phyloP scores from a whole-genome alignment of 768 basidiomycete genomes.

The Naematelia encephala region DNA sequence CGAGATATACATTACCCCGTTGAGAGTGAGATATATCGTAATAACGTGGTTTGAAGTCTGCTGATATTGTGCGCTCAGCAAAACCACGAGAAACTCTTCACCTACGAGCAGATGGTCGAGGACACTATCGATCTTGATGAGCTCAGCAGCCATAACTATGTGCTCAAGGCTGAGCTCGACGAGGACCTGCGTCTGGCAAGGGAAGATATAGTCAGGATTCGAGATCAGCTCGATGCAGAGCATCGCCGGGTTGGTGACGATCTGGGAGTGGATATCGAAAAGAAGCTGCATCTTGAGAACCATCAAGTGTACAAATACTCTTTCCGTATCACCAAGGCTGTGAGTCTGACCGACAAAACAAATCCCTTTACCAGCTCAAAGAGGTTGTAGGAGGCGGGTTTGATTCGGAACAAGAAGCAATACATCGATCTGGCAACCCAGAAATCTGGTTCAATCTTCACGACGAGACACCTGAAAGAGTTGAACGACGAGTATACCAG shows the following conservation, averaged over 20 bases:
- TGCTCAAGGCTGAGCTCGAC: constrained; percentile 91
- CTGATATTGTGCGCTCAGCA: too few relatives aligned
- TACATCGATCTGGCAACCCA: constrained; percentile 81
- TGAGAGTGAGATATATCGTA: constrained; percentile 56
- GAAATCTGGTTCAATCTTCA: constrained; percentile 86
- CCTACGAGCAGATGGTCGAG: constrained; percentile 92
- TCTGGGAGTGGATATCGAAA: constrained; percentile 77
- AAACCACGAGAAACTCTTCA: constrained; percentile 65
- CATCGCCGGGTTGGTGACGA: constrained; percentile 68
- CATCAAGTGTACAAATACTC: constrained; percentile 85
- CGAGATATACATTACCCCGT: constrained; percentile 62
- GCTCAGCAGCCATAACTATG: constrained; percentile 69
- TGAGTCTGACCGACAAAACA: constrained; percentile 51
- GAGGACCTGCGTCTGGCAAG: constrained; percentile 66
- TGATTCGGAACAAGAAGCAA: constrained; percentile 60
- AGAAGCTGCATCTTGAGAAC: constrained; percentile 94
- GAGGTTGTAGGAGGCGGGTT: constrained; percentile 68
- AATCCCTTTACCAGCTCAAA: not conserved
- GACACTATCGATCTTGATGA: constrained; percentile 88
- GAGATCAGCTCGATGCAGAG: constrained; percentile 78
- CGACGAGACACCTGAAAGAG: constrained; percentile 68
- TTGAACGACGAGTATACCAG: constrained; percentile 71
- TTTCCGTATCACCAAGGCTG: constrained; percentile 86
- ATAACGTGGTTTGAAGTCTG: not conserved
- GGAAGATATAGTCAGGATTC: constrained; percentile 63